A percentile compares a stretch with the other conserved stretches of the same genome.
Evolutionary conservation across 305 asterid species (phyloP).

Genomic region (Fraxinus ornus): DNA sequence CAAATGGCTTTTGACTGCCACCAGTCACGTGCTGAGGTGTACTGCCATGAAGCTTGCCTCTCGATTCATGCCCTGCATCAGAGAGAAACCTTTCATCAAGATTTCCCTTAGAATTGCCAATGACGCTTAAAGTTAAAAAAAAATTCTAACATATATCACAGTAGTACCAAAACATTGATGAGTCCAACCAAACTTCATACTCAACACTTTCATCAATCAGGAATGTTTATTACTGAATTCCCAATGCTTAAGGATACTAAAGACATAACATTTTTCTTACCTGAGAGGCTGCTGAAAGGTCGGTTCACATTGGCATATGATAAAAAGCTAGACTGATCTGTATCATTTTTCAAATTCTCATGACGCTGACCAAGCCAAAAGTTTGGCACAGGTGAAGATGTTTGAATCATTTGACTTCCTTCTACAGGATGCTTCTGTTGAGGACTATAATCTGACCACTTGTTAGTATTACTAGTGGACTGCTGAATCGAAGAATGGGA

Average conservation of each 20-base stretch:
- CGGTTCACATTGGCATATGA: constrained; percentile 23
- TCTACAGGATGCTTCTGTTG: constrained; percentile 42
- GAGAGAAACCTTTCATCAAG: constrained; percentile 24
- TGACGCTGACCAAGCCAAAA: constrained; percentile 34
- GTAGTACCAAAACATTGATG: constrained; percentile 15
- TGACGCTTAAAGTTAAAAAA: background rate
- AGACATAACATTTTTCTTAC: constrained; percentile 13
- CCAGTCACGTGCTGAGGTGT: constrained; percentile 30
- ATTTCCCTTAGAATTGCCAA: constrained; percentile 12
- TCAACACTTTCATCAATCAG: constrained; percentile 7
- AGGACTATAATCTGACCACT: constrained; percentile 40
- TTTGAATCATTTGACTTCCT: constrained; percentile 40
- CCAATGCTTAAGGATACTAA: background rate
- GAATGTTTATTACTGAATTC: background rate
- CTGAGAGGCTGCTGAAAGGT: constrained; percentile 21
- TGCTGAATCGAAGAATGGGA: constrained; percentile 37
- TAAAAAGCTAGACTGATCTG: constrained; percentile 21
- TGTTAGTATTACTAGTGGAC: constrained; percentile 30
- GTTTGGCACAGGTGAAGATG: constrained; percentile 34
- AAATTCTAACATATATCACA: constrained; percentile 1
- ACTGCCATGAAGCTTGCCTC: constrained; percentile 44
- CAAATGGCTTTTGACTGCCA: constrained; percentile 33
- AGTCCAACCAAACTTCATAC: constrained; percentile 3
- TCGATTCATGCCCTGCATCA: constrained; percentile 47
- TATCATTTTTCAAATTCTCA: constrained; percentile 26